Evolutionary conservation across 495 filamentous ascomycete species (phyloP), one percentile per base, ranked within the genome.

Genomic region (Trichodelitschia bisporula): DNA sequence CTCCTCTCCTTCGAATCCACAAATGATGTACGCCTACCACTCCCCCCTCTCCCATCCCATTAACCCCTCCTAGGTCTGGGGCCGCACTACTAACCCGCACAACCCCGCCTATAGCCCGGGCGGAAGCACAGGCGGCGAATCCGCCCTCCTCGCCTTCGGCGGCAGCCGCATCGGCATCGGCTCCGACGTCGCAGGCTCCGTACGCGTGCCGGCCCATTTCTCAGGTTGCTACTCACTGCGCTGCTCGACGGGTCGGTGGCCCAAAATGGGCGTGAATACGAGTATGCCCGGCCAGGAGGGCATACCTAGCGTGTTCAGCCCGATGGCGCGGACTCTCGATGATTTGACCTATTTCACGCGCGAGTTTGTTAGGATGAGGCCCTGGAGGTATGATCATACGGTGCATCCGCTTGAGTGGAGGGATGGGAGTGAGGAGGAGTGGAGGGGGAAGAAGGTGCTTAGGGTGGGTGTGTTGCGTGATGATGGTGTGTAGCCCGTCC

Each of bases 241-340:
- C 26, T 97, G 86, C 49, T 80, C 73, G n/a, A 90, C 77, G n/a
- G 83, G 86, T 12, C 61, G 86, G 16, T 97, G 86, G 79, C 82
- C 80, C 3, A 89, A 89, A 45, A 58, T 58, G 23, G 86, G 84
- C 4, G 73, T 78, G 37, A 57, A 59, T 21, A 92, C 86, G 2
- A 83, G 75, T 38, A 93, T 93, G 84, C 66, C 76, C 0, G 84
- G 84, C 0, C 84, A 97, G 48, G 84, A 97, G 48, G 84, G 83
- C 2, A 69, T 97, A 19, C 62, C 75, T 2, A 77, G 72, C 42
- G 77, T 90, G 15, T 93, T 83, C 48, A 84, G 76, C 32, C 84
- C 84, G 2, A 93, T 97, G 86, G 63, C 86, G 8, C 63, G 80
- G 34, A 91, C 86, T 1, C 50, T 93, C 42, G 65, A 64, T 24